A percentile compares a stretch with the other conserved stretches of the same genome.
Evolutionary conservation across 495 filamentous ascomycete species (phyloP).

Genomic region (Penicillium turbatum): DNA sequence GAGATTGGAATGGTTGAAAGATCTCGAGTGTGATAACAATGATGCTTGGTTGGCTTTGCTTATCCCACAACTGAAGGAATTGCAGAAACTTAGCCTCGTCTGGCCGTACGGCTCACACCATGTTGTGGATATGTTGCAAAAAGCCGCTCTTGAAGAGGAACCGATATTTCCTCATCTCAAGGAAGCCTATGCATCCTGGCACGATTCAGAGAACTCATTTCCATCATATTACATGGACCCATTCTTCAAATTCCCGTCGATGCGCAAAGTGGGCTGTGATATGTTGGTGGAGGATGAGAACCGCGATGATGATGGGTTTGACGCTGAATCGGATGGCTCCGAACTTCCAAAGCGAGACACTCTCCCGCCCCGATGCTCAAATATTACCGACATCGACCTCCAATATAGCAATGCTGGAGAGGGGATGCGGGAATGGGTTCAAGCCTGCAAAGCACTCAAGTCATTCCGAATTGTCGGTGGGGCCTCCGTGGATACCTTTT

Average conservation of each 20-base stretch:
- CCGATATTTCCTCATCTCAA: background rate
- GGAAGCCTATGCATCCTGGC: background rate
- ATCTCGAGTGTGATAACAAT: no score
- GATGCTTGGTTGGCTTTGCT: conserved; percentile 1
- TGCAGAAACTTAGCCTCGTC: background rate
- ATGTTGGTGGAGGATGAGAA: no score
- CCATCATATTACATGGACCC: background rate
- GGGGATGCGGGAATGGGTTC: background rate
- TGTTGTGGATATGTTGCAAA: background rate
- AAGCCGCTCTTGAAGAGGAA: background rate
- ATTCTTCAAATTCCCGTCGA: background rate
- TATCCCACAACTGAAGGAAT: background rate
- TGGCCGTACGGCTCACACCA: background rate
- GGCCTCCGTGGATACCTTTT: no score
- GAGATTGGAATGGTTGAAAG: no score
- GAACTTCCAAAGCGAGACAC: no score
- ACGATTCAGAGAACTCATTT: background rate
- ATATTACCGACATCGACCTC: background rate
- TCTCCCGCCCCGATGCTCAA: no score
- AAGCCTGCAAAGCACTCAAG: background rate
- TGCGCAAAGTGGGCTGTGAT: background rate
- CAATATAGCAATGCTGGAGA: background rate
- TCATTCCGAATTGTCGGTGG: background rate
- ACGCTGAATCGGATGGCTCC: no score
- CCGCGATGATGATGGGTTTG: background rate